Base-by-base conservation (phyloP, 106 monocot genomes). In the Apostasia shenzhenica region DNA sequence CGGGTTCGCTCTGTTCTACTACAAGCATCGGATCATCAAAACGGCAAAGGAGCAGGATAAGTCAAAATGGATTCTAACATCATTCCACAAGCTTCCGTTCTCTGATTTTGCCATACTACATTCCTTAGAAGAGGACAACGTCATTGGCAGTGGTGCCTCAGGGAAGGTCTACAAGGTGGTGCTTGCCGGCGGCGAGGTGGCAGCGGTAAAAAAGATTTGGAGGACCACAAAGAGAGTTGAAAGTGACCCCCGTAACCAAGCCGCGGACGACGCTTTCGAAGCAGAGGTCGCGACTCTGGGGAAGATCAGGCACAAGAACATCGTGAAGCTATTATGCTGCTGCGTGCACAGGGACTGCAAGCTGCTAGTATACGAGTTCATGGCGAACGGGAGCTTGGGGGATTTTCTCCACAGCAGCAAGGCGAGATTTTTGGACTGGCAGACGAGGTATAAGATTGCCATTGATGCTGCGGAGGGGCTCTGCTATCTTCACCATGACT, bases 311-410 rank as follows among this genome's bases (percentile, higher is more conserved):
- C 94, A 95, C 64, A 88, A 85, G 70, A 91, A 88, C 65, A 95
- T 95, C 12, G 94, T 95, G 42, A 95, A 76, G 72, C 71, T 91
- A 1, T 95, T 85, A 88, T 95, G 94, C 43, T 79, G 81, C 67
- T 95, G 88, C 75, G 69, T 42, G n/a, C 79, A 91, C 70, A 78
- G 77, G 73, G 88, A 85, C 38, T 80, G 58, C 67, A 85, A 83
- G 71, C 75, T 94, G 0, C 76, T 94, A 42, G 94, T 94, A 0
- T 94, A 88, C 11, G 94, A 94, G 79, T 85, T 91, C 75, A 94
- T 94, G 91, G 79, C 83, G 0, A 94, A 94, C 43, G 94, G 94
- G 6, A 91, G 94, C 63, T 62, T 95, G 11, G 91, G 91, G 43
- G 91, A 95, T 11, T 45, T 84, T 63, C 56, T 95, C 45, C 94